phyloP scores from a whole-genome alignment of 2,329 filamentous ascomycete species.

The Amylocarpus encephaloides region DNA sequence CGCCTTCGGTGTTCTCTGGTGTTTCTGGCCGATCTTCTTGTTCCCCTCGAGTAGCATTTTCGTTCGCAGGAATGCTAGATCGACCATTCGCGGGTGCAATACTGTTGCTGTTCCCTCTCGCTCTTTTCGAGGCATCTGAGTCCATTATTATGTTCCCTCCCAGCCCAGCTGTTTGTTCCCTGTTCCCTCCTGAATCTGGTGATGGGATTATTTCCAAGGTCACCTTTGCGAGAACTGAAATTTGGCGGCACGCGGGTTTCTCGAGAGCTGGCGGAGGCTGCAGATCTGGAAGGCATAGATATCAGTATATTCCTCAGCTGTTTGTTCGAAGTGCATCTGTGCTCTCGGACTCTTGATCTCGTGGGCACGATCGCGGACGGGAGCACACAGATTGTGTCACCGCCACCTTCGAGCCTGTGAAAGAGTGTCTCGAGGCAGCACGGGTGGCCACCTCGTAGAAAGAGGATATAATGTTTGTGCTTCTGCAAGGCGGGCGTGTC shows the following conservation, averaged over 20 bases:
- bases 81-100: slow-evolving; percentile 23
- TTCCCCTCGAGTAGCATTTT: slow-evolving; percentile 7
- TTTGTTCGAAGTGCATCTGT: slow-evolving; percentile 13
- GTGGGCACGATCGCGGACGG: slow-evolving; percentile 19
- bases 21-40: slow-evolving; percentile 1
- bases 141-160: slow-evolving; percentile 24
- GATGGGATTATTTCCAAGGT: slow-evolving; percentile 8
- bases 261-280: slow-evolving; percentile 1
- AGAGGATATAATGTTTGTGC: slow-evolving; percentile 19
- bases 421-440: slow-evolving; percentile 22
- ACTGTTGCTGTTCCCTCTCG: slow-evolving; percentile 24
- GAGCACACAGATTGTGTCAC: slow-evolving; percentile 18
- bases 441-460: slow-evolving; percentile 15
- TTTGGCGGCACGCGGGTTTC: neutral
- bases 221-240: neutral
- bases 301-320: slow-evolving; percentile 14
- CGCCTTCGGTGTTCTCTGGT: slow-evolving; percentile 4
- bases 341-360: slow-evolving; percentile 18
- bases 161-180: slow-evolving; percentile 21
- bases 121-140: slow-evolving; percentile 22
- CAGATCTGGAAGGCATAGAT: slow-evolving; percentile 19
- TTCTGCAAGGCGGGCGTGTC: slow-evolving; percentile 20
- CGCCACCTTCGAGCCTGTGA: slow-evolving; percentile 17
- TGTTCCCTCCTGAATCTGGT: slow-evolving; percentile 5
- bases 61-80: slow-evolving; percentile 14